Evolutionary conservation across 2,329 filamentous ascomycete genomes (phyloP), one percentile per base, ranked within the genome.

Genomic region (Remersonia thermophila): DNA sequence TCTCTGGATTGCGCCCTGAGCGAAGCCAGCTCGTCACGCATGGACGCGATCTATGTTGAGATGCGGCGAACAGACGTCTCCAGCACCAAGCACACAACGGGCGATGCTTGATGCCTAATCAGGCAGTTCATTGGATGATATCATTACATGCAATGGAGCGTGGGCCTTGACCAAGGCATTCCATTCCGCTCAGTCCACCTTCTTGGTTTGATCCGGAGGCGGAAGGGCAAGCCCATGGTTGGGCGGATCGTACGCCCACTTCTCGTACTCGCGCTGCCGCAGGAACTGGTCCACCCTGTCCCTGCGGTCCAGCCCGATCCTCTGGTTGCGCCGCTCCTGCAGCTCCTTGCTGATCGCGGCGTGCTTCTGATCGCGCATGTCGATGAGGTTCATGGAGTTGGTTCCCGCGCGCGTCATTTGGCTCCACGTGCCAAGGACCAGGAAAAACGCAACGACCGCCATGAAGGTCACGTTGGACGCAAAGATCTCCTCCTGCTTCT

Each of bases 401-500:
- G 69, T 67, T 28, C 71, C 77, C 10, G 83, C 79, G 42, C 82
- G 69, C 3, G 74, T 77, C 26, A 77, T 76, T 57, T 94, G 85
- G 9, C 77, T 69, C 41, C 84, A 69, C 13, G 77, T 77, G 1
- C 79, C 85, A 9, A 87, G 58, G 9, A 81, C 61, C 10, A 82
- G 73, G 26, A 86, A 66, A 3, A 78, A 58, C 20, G 84, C 61
- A 3, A 96, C 62, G n/a, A 93, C 58, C 5, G 73, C 64, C 7
- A 80, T 72, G 53, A 96, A 96, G 10, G 77, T 69, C 29, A 77
- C 74, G 52, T 94, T 93, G 40, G 80, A 83, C 60, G 89, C 77
- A 57, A 77, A 82, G 35, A 77, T 48, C 0, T 71, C 70, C 44
- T 67, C 60, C 48, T 74, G 71, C 45, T 59, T 62, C 44, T 55